Conservation (phyloP, 257 asterid genomes). For the Echium plantagineum region DNA sequence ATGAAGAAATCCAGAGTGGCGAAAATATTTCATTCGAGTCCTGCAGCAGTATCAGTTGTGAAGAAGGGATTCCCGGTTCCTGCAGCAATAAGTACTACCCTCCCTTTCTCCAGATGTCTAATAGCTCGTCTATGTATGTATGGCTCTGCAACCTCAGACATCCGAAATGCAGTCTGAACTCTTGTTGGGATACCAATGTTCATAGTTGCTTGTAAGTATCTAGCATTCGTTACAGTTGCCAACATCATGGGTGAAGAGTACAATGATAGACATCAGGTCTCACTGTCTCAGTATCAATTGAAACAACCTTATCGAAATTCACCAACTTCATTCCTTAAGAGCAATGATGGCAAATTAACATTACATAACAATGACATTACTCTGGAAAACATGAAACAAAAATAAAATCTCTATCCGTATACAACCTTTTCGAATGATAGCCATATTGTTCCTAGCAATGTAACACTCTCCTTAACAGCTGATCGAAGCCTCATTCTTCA, state of each 20-base stretch:
- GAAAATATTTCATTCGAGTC: neutral
- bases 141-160: slow-evolving; percentile 99
- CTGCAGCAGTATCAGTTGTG: slow-evolving; percentile 96
- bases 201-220: slow-evolving; percentile 92
- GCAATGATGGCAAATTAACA: no score
- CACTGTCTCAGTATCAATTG: no score
- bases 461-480: no score
- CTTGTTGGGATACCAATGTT: slow-evolving; percentile 95
- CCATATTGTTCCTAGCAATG: no score
- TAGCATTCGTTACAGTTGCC: slow-evolving; percentile 98
- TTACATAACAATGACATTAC: no score
- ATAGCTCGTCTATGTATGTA: slow-evolving; percentile 90
- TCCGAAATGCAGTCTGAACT: slow-evolving; percentile 96
- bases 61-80: slow-evolving; percentile 98
- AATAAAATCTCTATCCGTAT: no score
- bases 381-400: no score
- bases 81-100: slow-evolving; percentile 94
- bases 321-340: no score
- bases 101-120: slow-evolving; percentile 93
- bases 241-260: slow-evolving; percentile 56
- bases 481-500: no score
- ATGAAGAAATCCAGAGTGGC: neutral
- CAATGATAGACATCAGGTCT: slow-evolving; percentile 2
- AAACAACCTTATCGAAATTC: no score
- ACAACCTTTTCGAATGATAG: no score